These are phyloP conservation scores for Nothomitra cinnamomea DNA, from an alignment of 2,329 filamentous ascomycete genomes.

Conservation along the genomic window DNA sequence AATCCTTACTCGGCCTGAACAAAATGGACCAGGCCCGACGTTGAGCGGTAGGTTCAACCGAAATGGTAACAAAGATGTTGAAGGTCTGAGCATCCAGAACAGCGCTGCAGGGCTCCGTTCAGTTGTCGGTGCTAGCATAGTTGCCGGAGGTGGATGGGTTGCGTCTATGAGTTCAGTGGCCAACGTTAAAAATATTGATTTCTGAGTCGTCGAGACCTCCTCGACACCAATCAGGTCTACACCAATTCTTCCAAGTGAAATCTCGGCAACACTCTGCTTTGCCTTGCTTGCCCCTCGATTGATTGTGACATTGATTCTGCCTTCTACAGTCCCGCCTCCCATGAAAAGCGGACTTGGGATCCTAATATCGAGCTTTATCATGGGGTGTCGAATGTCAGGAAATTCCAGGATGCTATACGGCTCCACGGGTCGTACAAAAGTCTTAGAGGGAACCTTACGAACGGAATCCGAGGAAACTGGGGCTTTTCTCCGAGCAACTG, in stretches of 20 bases:
- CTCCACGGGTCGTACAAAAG: slow-evolving; percentile 28
- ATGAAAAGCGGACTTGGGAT: slow-evolving; percentile 34
- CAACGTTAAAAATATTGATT: slow-evolving; percentile 32
- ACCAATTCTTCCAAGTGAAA: slow-evolving; percentile 31
- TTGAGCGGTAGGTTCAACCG: slow-evolving; percentile 35
- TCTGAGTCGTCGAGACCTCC: slow-evolving; percentile 28
- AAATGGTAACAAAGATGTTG: slow-evolving; percentile 31
- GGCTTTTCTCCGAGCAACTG: slow-evolving; percentile 23
- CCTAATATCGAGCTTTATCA: slow-evolving; percentile 31
- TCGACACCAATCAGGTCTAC: slow-evolving; percentile 35
- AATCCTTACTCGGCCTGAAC: slow-evolving; percentile 33
- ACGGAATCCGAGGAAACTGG: slow-evolving; percentile 25
- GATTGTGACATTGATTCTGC: slow-evolving; percentile 29
- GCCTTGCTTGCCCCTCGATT: slow-evolving; percentile 27
- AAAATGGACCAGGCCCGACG: slow-evolving; percentile 36
- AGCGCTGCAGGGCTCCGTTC: slow-evolving; percentile 21
- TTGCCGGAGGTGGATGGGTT: slow-evolving; percentile 31
- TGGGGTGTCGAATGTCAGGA: slow-evolving; percentile 30
- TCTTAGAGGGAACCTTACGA: slow-evolving; percentile 28
- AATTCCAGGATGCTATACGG: slow-evolving; percentile 33
- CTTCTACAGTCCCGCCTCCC: slow-evolving; percentile 37
- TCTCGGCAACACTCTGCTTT: slow-evolving; percentile 22
- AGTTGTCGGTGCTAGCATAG: slow-evolving; percentile 29
- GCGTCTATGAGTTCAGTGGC: slow-evolving; percentile 33
- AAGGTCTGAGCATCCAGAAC: slow-evolving; percentile 33